A percentile compares a stretch with the other conserved stretches of the same genome.
Conservation (phyloP, 345 rosid species). For the Microcos paniculata region DNA sequence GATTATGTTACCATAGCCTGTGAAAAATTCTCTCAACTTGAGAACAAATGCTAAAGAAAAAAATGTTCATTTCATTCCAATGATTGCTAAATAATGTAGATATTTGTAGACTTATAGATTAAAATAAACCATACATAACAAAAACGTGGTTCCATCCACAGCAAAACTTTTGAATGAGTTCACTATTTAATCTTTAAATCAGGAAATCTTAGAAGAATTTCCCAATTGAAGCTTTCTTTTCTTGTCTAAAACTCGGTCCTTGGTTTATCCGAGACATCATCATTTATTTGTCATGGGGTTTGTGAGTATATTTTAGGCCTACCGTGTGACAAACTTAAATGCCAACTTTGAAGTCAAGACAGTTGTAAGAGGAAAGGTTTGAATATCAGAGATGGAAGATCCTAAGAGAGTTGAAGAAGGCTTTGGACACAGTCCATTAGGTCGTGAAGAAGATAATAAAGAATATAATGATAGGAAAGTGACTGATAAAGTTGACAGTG, state of each 20-base stretch:
- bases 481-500: neutral
- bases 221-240: neutral
- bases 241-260: neutral
- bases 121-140: neutral
- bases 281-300: neutral
- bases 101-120: neutral
- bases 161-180: neutral
- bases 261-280: neutral
- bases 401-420: slow-evolving; percentile 56
- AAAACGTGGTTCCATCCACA: neutral
- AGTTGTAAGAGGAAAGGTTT: neutral
- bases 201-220: neutral
- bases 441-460: slow-evolving; percentile 9
- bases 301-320: neutral
- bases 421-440: slow-evolving; percentile 12
- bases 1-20: too few species aligned
- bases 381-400: slow-evolving; percentile 32
- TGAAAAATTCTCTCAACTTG: too few species aligned
- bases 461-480: neutral
- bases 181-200: neutral
- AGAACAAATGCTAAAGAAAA: neutral
- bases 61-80: neutral
- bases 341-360: neutral
- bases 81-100: neutral
- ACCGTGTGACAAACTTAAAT: neutral